Percentiles rank a stretch among this genome's conserved stretches.
Conservation (phyloP, 106 monocot species). For the Dendrobium officinale region DNA sequence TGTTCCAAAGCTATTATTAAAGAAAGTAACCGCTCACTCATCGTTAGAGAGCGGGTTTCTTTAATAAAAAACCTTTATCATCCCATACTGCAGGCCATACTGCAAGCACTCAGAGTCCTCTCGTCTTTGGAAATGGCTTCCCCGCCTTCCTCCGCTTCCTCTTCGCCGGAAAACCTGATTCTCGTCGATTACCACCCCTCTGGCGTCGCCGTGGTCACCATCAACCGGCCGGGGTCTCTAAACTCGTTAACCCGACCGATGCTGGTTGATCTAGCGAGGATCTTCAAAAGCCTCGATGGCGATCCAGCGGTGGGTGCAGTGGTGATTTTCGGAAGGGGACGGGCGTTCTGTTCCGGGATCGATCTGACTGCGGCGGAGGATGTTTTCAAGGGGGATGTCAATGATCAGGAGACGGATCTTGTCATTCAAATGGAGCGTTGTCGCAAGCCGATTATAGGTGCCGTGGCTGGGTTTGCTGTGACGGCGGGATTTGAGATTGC, state of each 20-base stretch:
- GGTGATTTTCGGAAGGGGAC: constrained; percentile 66
- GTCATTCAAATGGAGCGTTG: constrained; percentile 76
- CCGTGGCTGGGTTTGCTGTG: constrained; percentile 69
- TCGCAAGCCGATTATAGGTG: constrained; percentile 84
- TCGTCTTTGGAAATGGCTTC: not conserved
- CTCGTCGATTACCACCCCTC: constrained; percentile 32
- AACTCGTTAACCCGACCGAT: constrained; percentile 83
- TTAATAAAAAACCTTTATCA: too few relatives aligned
- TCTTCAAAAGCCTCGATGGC: constrained; percentile 46
- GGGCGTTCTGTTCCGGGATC: constrained; percentile 96
- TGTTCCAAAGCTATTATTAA: too few relatives aligned
- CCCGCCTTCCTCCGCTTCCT: not conserved
- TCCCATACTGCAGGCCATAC: too few relatives aligned
- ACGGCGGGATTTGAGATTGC: constrained; percentile 97
- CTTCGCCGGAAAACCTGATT: constrained; percentile 25
- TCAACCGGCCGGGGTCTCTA: constrained; percentile 80
- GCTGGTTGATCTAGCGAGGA: constrained; percentile 56
- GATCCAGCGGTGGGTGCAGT: constrained; percentile 60
- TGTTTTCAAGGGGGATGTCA: constrained; percentile 97
- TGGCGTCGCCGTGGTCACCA: constrained; percentile 61
- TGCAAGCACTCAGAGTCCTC: too few relatives aligned
- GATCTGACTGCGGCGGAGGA: constrained; percentile 87
- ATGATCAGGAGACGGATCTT: constrained; percentile 44
- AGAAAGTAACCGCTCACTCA: too few relatives aligned
- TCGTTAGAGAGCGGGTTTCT: too few relatives aligned